Percentiles rank a stretch among this genome's conserved stretches.
These are phyloP conservation scores for Periglandula ipomoeae DNA, from an alignment of 2,329 filamentous ascomycete genomes.

Conservation along the genomic window DNA sequence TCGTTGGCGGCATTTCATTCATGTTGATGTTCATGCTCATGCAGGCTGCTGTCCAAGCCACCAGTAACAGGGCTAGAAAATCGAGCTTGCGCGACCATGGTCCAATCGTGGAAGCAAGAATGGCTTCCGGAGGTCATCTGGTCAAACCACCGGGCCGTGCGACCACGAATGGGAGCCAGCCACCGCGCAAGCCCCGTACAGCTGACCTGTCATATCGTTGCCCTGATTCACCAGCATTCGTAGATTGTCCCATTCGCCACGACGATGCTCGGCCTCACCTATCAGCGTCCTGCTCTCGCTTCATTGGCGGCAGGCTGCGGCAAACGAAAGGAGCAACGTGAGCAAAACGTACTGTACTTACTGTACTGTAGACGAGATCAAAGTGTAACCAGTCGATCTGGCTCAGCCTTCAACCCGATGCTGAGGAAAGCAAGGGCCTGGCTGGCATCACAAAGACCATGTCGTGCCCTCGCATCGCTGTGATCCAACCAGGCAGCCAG, in stretches of 20 bases:
- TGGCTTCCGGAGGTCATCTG: conserved; percentile 8
- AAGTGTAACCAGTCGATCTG: no score
- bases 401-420: no score
- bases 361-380: no score
- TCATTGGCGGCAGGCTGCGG: not conserved
- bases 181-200: not conserved
- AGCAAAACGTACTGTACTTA: no score
- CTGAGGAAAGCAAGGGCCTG: no score
- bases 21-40: not conserved
- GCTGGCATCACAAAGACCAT: no score
- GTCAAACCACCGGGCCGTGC: not conserved
- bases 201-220: not conserved
- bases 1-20: no score
- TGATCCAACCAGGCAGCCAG: no score
- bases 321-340: not conserved
- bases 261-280: not conserved
- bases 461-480: no score
- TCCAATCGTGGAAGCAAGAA: conserved; percentile 6
- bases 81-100: not conserved
- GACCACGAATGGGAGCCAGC: conserved; percentile 4
- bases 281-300: not conserved
- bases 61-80: conserved; percentile 1
- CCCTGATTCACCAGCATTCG: not conserved
- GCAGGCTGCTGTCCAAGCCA: not conserved
- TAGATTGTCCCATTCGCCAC: not conserved